Evolutionary conservation across 176 grass and related monocot species (phyloP), one percentile per base, ranked within the genome.

Genomic region (Thalia dealbata): DNA sequence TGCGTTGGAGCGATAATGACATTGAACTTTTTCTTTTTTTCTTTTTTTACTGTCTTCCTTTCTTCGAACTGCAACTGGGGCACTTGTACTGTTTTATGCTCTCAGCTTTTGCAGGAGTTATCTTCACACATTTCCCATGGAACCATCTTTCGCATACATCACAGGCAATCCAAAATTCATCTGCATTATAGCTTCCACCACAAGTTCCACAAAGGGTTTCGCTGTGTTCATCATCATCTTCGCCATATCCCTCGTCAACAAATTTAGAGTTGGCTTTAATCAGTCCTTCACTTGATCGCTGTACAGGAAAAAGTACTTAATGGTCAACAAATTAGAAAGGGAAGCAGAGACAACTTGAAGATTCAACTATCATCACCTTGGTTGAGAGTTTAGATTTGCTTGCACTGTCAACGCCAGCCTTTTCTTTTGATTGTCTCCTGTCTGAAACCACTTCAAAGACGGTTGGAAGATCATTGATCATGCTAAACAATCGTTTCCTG

Each of bases 81-180:
- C 95, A 99, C 77, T 99, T 99, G 64, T 99, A 99, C 71, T 99
- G 95, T 75, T 95, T 99, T 81, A 99, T 99, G 69, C 87, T 91
- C 16, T 99, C 90, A 6, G 95, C 95, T 85, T 99, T 99, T 0
- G 83, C 88, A 7, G 95, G 95, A 56, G 88, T 99, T 68, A 99
- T 99, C 85, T 95, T 99, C 74, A 99, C 95, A 2, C 95, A 99
- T 72, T 99, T 99, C 28, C 95, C 95, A 11, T 99, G 95, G 43
- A 88, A 99, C 95, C 95, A 99, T 79, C 81, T 90, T 75, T 99
- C 90, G 0, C 95, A 99, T n/a, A 95, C 60, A n/a, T 99, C 95
- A 14, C 95, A 99, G 2, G 90, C 88, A 3, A 99, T 99, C 95
- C 95, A 99, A 78, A 99, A 99, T 75, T 99, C 95, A 6, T 95